Conservation (phyloP, 352 stramenopile species). For the Phytophthora sansomeana region DNA sequence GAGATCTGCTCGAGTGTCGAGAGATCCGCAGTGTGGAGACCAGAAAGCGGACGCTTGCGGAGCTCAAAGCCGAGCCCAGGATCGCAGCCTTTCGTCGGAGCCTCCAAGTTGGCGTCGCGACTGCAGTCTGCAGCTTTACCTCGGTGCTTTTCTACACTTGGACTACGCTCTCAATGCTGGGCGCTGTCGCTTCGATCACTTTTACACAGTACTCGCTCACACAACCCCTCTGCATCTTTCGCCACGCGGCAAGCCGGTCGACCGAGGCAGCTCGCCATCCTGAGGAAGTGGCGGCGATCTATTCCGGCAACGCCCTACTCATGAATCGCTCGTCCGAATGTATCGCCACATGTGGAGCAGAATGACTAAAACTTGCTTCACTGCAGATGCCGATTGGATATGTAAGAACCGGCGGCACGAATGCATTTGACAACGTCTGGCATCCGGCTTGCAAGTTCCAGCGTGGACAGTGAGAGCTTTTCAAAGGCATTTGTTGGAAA, state of each 20-base stretch:
- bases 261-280: slow-evolving; percentile 4
- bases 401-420: too few relatives aligned
- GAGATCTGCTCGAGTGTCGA: slow-evolving; percentile 28
- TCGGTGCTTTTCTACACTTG: slow-evolving; percentile 24
- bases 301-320: slow-evolving; percentile 19
- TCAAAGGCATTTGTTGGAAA: too few relatives aligned
- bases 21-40: slow-evolving; percentile 15
- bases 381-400: too few relatives aligned
- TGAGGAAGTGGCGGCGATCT: slow-evolving; percentile 11
- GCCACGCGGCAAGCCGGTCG: slow-evolving; percentile 17
- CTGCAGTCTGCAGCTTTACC: slow-evolving; percentile 16
- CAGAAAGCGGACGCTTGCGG: slow-evolving; percentile 31
- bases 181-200: neutral
- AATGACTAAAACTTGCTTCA: slow-evolving; percentile 1
- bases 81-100: slow-evolving; percentile 9
- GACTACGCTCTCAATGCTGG: slow-evolving; percentile 2
- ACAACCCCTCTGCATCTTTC: slow-evolving; percentile 29
- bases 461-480: too few relatives aligned
- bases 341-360: neutral
- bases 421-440: neutral
- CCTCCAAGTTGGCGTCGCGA: too few relatives aligned
- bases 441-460: neutral
- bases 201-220: too few relatives aligned
- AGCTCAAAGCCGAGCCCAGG: slow-evolving; percentile 21
- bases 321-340: slow-evolving; percentile 10